Conservation (phyloP, 2,329 filamentous ascomycete genomes). For the Clonostachys solani region DNA sequence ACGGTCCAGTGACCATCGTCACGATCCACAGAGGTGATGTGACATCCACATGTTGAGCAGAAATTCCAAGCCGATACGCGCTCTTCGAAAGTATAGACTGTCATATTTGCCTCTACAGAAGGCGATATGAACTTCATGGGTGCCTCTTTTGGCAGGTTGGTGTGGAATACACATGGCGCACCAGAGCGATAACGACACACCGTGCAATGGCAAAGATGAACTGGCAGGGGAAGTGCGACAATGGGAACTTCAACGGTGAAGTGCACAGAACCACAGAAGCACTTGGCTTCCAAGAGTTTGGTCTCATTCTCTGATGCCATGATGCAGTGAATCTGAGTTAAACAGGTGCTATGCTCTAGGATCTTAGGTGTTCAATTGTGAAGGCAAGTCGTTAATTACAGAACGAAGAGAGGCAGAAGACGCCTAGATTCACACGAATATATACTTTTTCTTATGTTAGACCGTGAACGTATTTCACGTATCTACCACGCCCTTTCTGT, state of each 20-base stretch:
- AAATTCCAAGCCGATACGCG: slow-evolving; percentile 30
- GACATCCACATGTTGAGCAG: slow-evolving; percentile 40
- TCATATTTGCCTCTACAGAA: slow-evolving; percentile 28
- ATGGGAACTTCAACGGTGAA: slow-evolving; percentile 33
- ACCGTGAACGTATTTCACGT: neutral
- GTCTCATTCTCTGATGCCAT: slow-evolving; percentile 1
- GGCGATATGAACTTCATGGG: slow-evolving; percentile 31
- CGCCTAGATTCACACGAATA: neutral
- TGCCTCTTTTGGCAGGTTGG: slow-evolving; percentile 23
- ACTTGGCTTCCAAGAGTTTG: slow-evolving; percentile 36
- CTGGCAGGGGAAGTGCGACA: slow-evolving; percentile 29
- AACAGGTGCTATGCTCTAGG: too few relatives aligned
- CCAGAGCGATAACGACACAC: slow-evolving; percentile 37
- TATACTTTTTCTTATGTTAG: neutral
- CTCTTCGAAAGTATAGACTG: slow-evolving; percentile 23
- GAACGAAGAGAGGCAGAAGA: neutral
- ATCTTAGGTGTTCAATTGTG: too few relatives aligned
- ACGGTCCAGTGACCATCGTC: slow-evolving; percentile 27
- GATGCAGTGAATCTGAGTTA: too few relatives aligned
- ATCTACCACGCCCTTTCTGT: neutral
- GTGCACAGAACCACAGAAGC: slow-evolving; percentile 37
- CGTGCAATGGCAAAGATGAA: slow-evolving; percentile 40
- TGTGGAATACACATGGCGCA: slow-evolving; percentile 35
- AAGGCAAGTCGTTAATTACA: too few relatives aligned
- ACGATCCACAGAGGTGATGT: slow-evolving; percentile 28